phyloP scores from a whole-genome alignment of 805 yeast species.

The Cyberlindnera amylophila region DNA sequence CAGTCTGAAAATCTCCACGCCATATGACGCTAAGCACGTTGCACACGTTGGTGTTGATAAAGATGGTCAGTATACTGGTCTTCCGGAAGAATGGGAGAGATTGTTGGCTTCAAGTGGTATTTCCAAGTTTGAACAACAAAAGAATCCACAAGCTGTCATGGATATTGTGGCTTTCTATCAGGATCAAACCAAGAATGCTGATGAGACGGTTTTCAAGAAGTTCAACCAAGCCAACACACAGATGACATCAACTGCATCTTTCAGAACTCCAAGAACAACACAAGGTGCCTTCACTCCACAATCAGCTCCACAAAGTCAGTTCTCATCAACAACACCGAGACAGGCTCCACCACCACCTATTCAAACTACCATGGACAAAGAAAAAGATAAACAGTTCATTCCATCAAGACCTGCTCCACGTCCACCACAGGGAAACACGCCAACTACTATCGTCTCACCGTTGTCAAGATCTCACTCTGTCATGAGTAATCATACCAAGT shows the following conservation, averaged over 20 bases:
- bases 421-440: constrained; percentile 38
- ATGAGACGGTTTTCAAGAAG: constrained; percentile 38
- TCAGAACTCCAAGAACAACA: constrained; percentile 30
- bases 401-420: constrained; percentile 70
- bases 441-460: constrained; percentile 27
- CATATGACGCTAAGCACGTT: constrained; percentile 84
- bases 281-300: constrained; percentile 25
- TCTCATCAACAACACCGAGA: constrained; percentile 24
- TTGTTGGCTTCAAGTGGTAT: constrained; percentile 83
- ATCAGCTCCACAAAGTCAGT: constrained; percentile 18
- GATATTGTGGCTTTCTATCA: constrained; percentile 86
- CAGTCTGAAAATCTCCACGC: constrained; percentile 70
- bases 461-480: constrained; percentile 22
- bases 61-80: constrained; percentile 82
- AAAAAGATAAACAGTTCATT: constrained; percentile 43
- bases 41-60: constrained; percentile 92
- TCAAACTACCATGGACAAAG: constrained; percentile 7
- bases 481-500: constrained; percentile 13
- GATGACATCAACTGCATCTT: constrained; percentile 30
- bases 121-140: constrained; percentile 80
- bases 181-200: constrained; percentile 45
- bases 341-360: constrained; percentile 26
- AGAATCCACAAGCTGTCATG: constrained; percentile 91
- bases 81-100: constrained; percentile 91
- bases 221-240: constrained; percentile 30